Conservation (phyloP, 768 basidiomycete species). For the Suillus weaverae region DNA sequence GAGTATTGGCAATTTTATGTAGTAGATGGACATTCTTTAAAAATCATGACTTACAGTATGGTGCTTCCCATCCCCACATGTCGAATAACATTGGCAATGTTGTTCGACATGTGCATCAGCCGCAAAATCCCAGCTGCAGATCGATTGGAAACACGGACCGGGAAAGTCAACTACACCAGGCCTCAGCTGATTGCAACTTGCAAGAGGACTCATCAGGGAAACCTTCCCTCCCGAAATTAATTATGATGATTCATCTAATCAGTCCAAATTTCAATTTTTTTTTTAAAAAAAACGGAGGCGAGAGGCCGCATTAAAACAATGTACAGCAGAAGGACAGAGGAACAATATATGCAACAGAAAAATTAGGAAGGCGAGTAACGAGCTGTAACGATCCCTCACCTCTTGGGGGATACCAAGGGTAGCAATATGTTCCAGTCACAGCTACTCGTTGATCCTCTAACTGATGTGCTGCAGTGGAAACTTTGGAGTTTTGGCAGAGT, state of each 20-base stretch:
- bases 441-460: conserved; percentile 36
- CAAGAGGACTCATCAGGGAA: too few species aligned
- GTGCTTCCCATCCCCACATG: background rate
- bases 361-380: too few species aligned
- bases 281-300: too few species aligned
- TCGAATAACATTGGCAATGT: background rate
- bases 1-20: background rate
- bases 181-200: too few species aligned
- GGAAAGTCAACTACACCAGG: background rate
- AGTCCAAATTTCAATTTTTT: too few species aligned
- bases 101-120: too few species aligned
- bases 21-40: background rate
- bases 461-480: conserved; percentile 67
- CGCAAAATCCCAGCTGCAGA: background rate
- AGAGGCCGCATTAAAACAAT: too few species aligned
- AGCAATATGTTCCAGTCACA: conserved; percentile 25
- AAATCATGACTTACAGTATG: background rate
- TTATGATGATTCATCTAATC: too few species aligned
- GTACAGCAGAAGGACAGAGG: too few species aligned
- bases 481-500: conserved; percentile 55
- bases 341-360: too few species aligned
- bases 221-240: too few species aligned
- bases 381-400: too few species aligned
- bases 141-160: background rate
- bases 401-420: conserved; percentile 18